Evolutionary conservation across 257 asterid species (phyloP).

Genomic region (Solanum rostratum): DNA sequence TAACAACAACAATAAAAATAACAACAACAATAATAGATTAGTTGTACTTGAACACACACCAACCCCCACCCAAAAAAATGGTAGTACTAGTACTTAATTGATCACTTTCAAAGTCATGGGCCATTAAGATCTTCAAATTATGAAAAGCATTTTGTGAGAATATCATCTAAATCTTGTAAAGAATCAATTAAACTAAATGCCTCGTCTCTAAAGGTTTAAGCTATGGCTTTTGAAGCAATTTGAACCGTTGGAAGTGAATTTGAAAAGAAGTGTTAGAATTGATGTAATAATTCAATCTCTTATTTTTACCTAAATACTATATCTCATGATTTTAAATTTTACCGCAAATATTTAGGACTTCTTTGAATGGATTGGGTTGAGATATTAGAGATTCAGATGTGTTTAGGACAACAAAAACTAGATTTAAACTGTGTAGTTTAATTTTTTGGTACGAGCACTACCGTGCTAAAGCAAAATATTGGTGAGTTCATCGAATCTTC

Average conservation of each 20-base stretch:
- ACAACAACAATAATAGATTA: neutral
- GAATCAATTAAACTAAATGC: conserved; percentile 10
- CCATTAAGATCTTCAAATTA: conserved; percentile 11
- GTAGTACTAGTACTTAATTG: neutral
- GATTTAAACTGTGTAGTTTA: too few species aligned
- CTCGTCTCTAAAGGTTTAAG: neutral
- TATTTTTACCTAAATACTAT: neutral
- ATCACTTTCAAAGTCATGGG: neutral
- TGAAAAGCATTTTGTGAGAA: conserved; percentile 17
- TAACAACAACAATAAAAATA: neutral
- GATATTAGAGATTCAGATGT: too few species aligned
- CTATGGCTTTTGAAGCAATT: neutral
- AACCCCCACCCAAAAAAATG: neutral
- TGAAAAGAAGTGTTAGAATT: neutral
- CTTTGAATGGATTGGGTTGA: neutral
- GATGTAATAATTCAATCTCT: neutral
- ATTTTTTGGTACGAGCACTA: too few species aligned
- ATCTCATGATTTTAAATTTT: neutral
- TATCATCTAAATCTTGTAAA: conserved; percentile 15
- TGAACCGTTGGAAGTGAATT: neutral
- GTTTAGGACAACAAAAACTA: too few species aligned
- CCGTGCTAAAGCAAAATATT: too few species aligned
- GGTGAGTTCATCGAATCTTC: too few species aligned
- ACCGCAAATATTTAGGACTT: too few species aligned
- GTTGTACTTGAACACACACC: neutral